Evolutionary conservation across 106 monocot genomes (phyloP).

Genomic region (Dendrobium officinale): DNA sequence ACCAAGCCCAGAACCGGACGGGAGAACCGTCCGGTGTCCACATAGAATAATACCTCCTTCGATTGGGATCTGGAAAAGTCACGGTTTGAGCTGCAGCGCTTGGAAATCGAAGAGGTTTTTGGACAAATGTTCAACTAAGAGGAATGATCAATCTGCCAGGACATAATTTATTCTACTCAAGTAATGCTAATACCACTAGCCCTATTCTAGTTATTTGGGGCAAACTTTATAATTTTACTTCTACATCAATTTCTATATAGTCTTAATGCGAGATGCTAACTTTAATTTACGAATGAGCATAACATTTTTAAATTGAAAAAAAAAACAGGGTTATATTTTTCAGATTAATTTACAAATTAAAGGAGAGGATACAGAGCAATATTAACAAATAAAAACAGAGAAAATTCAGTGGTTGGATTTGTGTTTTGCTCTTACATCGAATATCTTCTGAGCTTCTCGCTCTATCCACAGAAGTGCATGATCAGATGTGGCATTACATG

Average conservation of each 20-base stretch:
- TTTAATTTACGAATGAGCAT: not conserved
- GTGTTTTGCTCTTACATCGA: conserved; percentile 33
- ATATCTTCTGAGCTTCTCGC: conserved; percentile 46
- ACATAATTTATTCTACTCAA: no score
- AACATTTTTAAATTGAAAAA: not conserved
- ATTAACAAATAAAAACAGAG: not conserved
- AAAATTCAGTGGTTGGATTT: not conserved
- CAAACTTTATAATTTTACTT: not conserved
- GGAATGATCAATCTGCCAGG: no score
- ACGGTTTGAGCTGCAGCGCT: no score
- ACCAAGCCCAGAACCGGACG: no score
- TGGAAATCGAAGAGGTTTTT: no score
- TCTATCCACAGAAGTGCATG: conserved; percentile 64
- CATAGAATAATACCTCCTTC: no score
- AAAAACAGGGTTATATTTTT: not conserved
- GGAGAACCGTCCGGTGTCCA: no score
- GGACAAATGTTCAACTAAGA: no score
- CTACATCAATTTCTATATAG: not conserved
- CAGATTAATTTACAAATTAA: not conserved
- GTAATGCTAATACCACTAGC: no score
- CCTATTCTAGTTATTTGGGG: no score
- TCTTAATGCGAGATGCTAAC: not conserved
- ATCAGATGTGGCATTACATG: conserved; percentile 56
- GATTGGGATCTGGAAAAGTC: no score
- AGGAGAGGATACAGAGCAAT: not conserved